Evolutionary conservation across 2,329 filamentous ascomycete genomes (phyloP).

Genomic region (Chrysoporthe puriensis): DNA sequence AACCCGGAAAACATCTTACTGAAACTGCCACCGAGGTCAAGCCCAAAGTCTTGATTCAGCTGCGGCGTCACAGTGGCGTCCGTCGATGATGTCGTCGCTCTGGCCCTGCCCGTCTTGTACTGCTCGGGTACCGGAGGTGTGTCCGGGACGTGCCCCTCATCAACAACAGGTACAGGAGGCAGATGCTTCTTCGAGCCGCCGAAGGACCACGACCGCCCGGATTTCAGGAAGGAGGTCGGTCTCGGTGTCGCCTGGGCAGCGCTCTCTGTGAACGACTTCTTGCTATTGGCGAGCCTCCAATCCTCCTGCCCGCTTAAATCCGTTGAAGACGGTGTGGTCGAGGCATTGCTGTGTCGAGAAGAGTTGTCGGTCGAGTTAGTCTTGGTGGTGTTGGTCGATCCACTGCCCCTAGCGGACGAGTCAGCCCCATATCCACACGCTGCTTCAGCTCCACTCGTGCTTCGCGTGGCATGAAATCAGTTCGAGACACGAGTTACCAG

Average conservation of each 20-base stretch:
- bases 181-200: slow-evolving; percentile 57
- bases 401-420: slow-evolving; percentile 55
- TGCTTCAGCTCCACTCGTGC: slow-evolving; percentile 30
- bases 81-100: slow-evolving; percentile 59
- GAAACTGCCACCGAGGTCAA: slow-evolving; percentile 63
- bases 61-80: slow-evolving; percentile 56
- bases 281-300: slow-evolving; percentile 39
- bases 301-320: slow-evolving; percentile 48
- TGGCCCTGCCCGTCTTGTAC: slow-evolving; percentile 41
- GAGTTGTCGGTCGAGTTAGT: slow-evolving; percentile 63
- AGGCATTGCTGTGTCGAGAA: slow-evolving; percentile 64
- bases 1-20: slow-evolving; percentile 59
- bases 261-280: slow-evolving; percentile 45
- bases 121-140: slow-evolving; percentile 42
- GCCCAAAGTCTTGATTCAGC: slow-evolving; percentile 48
- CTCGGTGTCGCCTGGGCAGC: slow-evolving; percentile 50
- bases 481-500: slow-evolving; percentile 26
- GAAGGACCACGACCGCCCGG: slow-evolving; percentile 63
- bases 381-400: slow-evolving; percentile 64
- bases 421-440: slow-evolving; percentile 41
- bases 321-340: slow-evolving; percentile 63
- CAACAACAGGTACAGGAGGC: slow-evolving; percentile 41
- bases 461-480: slow-evolving; percentile 26
- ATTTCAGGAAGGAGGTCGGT: slow-evolving; percentile 57
- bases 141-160: slow-evolving; percentile 41